Base-by-base conservation (phyloP, 2,329 filamentous ascomycete species). In the Aspergillus transmontanensis region DNA sequence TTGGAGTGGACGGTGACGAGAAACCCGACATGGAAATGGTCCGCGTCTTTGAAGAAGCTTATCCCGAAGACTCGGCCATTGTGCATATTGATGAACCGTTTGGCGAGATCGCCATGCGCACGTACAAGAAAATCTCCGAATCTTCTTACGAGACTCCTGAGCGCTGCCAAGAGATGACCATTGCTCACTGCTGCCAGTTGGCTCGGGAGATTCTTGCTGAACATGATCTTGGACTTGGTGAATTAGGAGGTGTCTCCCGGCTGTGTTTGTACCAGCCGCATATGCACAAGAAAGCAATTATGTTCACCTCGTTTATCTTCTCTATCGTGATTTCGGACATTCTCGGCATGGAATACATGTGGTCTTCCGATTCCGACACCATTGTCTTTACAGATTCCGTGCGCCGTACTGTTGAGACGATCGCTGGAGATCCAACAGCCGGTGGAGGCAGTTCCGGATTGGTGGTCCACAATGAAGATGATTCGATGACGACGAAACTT, bases 261-360 rank as follows among this genome's bases (percentile, higher is more conserved):
- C 62, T 78, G 14, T 78, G 75, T 58, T 61, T 79, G 19, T 72
- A 70, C 34, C 76, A 79, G 64, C 76, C 75, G 3, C 77, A 79
- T 57, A 65, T 74, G 64, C 75, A 76, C 70, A 79, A 79, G 64
- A 79, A 79, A 51, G 76, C 73, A 9, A 75, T 79, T 54, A 77
- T 79, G 75, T 79, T 79, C 57, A 77, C 75, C 6, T 70, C 74
- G 14, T 75, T 78, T 59, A 68, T 78, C 19, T 75, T 78, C 55
- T 69, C 71, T 1, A 68, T 76, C 19, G 73, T 75, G 1, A 68
- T 79, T 11, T 68, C 74, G 5, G 72, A 78, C 34, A 66, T 69
- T 14, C 66, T 75, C 1, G 70, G 70, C 2, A 66, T 78, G 28
- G 76, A 78, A 34, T 78, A 73, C 56, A 60, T 79, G 1, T 79